phyloP scores from a whole-genome alignment of 768 basidiomycete genomes.

The Tulasnella sp. region DNA sequence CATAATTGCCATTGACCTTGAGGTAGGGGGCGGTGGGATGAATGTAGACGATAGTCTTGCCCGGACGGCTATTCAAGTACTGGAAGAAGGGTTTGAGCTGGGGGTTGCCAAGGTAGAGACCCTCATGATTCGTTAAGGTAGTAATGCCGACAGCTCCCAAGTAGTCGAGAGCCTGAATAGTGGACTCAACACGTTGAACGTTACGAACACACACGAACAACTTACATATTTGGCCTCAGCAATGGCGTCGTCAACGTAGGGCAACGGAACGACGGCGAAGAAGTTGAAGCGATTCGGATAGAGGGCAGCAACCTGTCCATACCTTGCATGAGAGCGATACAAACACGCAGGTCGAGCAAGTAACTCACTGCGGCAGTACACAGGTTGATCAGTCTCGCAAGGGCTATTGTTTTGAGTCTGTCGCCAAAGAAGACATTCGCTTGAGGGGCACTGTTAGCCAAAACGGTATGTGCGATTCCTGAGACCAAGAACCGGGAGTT shows the following conservation, averaged over 20 bases:
- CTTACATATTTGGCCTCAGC: constrained; percentile 8
- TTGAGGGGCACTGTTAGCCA: background rate
- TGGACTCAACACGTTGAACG: too few species aligned
- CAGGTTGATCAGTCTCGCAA: constrained; percentile 3
- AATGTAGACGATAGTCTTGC: constrained; percentile 3
- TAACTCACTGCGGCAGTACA: background rate
- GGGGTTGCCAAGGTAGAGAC: constrained; percentile 13
- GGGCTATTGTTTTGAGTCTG: background rate
- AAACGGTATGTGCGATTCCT: constrained; percentile 10
- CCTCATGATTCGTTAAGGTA: constrained; percentile 11
- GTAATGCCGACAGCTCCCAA: constrained; percentile 3
- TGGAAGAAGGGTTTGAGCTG: constrained; percentile 1
- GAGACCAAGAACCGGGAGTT: background rate
- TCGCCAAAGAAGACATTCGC: constrained; percentile 7
- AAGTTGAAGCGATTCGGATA: constrained; percentile 3
- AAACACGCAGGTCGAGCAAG: too few species aligned
- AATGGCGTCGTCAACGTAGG: constrained; percentile 5
- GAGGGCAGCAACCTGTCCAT: background rate
- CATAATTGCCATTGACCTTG: background rate
- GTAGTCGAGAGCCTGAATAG: background rate
- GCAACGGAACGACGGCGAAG: constrained; percentile 7
- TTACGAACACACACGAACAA: background rate
- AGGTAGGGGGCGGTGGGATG: constrained; percentile 9
- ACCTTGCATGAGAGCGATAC: background rate
- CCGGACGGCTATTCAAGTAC: constrained; percentile 6